Conservation (phyloP, 768 basidiomycete species). For the Pulveroboletus ravenelii region DNA sequence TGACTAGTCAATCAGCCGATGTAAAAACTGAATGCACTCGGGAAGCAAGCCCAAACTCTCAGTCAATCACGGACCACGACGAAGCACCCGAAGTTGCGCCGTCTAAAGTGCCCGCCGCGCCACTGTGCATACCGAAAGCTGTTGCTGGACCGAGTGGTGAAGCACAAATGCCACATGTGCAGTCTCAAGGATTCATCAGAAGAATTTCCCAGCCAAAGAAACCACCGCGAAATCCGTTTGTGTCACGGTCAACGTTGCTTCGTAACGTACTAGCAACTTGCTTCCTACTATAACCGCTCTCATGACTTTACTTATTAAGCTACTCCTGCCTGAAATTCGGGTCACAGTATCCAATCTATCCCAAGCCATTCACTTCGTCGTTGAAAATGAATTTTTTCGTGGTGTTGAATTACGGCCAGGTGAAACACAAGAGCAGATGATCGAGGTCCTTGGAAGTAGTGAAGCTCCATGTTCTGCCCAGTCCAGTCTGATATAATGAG, state of each 20-base stretch:
- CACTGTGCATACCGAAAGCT: slow-evolving; percentile 2
- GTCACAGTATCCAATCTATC: slow-evolving; percentile 88
- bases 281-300: neutral
- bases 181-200: slow-evolving; percentile 9
- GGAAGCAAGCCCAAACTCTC: slow-evolving; percentile 15
- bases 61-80: slow-evolving; percentile 35
- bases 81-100: slow-evolving; percentile 54
- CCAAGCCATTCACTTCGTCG: slow-evolving; percentile 86
- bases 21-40: neutral
- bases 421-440: slow-evolving; percentile 58
- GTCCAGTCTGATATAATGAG: too few species aligned
- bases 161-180: slow-evolving; percentile 3
- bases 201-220: slow-evolving; percentile 43
- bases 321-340: slow-evolving; percentile 81
- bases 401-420: slow-evolving; percentile 80
- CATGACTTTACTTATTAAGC: slow-evolving; percentile 36
- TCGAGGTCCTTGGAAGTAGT: slow-evolving; percentile 49
- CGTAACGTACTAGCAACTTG: slow-evolving; percentile 56
- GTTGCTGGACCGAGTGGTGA: slow-evolving; percentile 2
- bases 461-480: neutral
- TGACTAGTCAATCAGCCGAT: neutral
- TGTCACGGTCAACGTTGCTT: slow-evolving; percentile 62
- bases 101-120: slow-evolving; percentile 39
- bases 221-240: slow-evolving; percentile 60
- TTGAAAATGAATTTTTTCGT: slow-evolving; percentile 81